Evolutionary conservation across 208 protist species (phyloP), one percentile per base, ranked within the genome.

Genomic region (Leishmania aethiopica): DNA sequence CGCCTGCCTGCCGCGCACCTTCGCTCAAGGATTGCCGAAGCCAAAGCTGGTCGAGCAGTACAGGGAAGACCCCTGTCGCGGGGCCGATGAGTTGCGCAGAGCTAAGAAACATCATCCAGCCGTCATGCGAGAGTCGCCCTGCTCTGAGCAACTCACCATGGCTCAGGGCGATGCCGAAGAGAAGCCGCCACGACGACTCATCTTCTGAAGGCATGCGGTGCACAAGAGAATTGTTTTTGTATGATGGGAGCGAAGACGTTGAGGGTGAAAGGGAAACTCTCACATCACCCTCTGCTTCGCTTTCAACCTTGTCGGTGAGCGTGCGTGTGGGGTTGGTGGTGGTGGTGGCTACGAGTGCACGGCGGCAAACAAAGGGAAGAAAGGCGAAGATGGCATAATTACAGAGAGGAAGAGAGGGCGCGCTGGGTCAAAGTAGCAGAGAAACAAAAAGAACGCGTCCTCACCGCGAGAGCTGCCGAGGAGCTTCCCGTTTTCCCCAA

Each of bases 131-230:
- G 13, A 97, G 80, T 15, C 77, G 72, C 35, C 90, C 72, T 55
- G 59, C 53, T 19, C 45, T 69, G 32, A 97, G 64, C 4, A 84
- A 89, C 45, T 89, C 85, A 7, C 95, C 95, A 74, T 96, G 92
- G 79, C 93, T 95, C 37, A 97, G 89, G 7, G 95, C 90, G 73
- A 97, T 96, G 75, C 93, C 92, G 86, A 97, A 97, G 32, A 97
- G 88, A 32, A 97, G 79, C 55, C 84, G 73, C 93, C 95, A 97
- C 28, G 90, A 89, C 64, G 82, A 85, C 78, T 94, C 92, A 60
- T 86, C 79, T 2, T 86, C 78, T 10, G 53, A 57, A 77, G 79
- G 84, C 82, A 90, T 84, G 51, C 19, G 13, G n/a, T 32, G 51
- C 45, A 45, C 25, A 62, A 35, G 22, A 62, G 62, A 78, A 35